Evolutionary conservation across 352 stramenopile species (phyloP), one percentile per base, ranked within the genome.

Genomic region (Thraustochytrium striatum): DNA sequence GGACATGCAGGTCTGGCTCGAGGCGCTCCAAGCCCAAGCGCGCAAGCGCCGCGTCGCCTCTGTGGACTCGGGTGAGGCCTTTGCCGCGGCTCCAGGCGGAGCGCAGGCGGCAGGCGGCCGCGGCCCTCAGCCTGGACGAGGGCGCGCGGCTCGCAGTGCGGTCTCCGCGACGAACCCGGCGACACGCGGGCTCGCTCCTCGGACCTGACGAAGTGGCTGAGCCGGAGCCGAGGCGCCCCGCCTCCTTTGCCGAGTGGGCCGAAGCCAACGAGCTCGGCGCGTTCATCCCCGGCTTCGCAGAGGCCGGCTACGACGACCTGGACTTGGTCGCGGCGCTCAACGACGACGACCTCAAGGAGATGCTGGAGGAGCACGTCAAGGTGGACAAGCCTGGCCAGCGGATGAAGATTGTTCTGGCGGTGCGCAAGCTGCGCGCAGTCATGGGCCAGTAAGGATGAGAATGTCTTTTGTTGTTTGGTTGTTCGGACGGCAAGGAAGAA

Each of bases 1-100:
- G 39, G 65, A 75, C 52, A 55, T 75, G 43, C 65, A 75, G 50
- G 44, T 43, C 2, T 75, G 65, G 65, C 65, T 75, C 36, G 65
- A 75, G 30, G 65, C 65, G n/a, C 52, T 75, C 7, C 65, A 75
- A 61, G 33, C 43, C 2, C 65, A 75, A 32, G 65, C 50, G 25
- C 44, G 65, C 19, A 61, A 38, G 21, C 8, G 30, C 13, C 43
- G 65, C 43, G 65, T 75, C 8, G 21, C 65, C 21, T 75, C 52
- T 11, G 11, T 61, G n/a, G 65, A 75, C 13, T 13, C 39, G 16
- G 32, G 32, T 1, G 19, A 28, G n/a, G 21, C 13, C 11, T 21
- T 9, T 13, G 38, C 25, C 8, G 5, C 25, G n/a, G 16, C 36
- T 33, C 55, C 28, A 1, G 25, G 8, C 3, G 9, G 9, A 59